Evolutionary conservation across 208 protist species (phyloP).

Genomic region (Crithidia sp.): DNA sequence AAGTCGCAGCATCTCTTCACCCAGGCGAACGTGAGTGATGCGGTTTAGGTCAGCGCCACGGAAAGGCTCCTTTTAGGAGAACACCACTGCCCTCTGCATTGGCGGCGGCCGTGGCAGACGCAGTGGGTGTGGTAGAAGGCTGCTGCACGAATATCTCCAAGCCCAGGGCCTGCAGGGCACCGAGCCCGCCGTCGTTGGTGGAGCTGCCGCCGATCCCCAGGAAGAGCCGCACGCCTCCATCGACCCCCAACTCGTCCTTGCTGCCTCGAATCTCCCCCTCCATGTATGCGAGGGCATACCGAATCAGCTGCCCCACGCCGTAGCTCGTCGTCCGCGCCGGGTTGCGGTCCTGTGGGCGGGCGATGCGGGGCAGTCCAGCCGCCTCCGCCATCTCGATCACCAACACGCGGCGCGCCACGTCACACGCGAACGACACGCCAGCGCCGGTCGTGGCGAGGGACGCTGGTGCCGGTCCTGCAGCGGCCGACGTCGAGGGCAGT

Average conservation of each 20-base stretch:
- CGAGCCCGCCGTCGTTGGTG: slow-evolving; percentile 86
- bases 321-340: slow-evolving; percentile 72
- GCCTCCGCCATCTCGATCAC: slow-evolving; percentile 86
- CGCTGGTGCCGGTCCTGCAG: not conserved
- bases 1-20: slow-evolving; percentile 22
- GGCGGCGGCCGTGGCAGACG: not conserved
- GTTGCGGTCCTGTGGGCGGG: slow-evolving; percentile 37
- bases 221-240: slow-evolving; percentile 46
- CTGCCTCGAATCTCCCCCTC: not conserved
- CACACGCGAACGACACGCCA: slow-evolving; percentile 62
- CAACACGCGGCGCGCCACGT: slow-evolving; percentile 42
- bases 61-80: slow-evolving; percentile 47
- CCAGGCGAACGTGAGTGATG: slow-evolving; percentile 42
- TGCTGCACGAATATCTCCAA: slow-evolving; percentile 44
- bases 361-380: slow-evolving; percentile 64
- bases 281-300: slow-evolving; percentile 60
- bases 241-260: not conserved
- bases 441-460: not conserved
- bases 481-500: not conserved
- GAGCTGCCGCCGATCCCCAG: slow-evolving; percentile 83
- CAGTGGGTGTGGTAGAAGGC: not conserved
- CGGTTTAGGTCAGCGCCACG: slow-evolving; percentile 53
- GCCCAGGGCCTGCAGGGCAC: slow-evolving; percentile 79
- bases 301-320: slow-evolving; percentile 74
- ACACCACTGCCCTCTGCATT: slow-evolving; percentile 8